Evolutionary conservation across 2,329 filamentous ascomycete genomes (phyloP).

Genomic region (Thelonectria olida): DNA sequence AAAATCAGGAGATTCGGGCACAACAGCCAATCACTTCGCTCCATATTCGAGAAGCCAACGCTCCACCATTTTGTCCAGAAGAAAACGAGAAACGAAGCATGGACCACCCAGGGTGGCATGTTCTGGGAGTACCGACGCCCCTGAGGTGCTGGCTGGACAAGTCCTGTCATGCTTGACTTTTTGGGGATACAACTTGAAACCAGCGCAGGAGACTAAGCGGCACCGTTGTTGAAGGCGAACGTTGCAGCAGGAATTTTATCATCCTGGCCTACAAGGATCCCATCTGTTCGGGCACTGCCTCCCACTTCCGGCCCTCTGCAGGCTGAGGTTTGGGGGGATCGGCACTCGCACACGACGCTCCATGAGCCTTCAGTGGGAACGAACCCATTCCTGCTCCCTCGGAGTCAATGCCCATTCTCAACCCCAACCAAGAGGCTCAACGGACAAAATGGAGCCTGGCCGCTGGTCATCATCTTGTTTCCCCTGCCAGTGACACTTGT

Average conservation of each 20-base stretch:
- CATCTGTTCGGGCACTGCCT: slow-evolving; percentile 21
- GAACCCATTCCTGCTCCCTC: neutral
- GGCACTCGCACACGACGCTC: neutral
- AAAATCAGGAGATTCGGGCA: slow-evolving; percentile 12
- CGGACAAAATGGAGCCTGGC: neutral
- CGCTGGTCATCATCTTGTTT: neutral
- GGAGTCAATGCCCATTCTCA: neutral
- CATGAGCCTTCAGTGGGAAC: neutral
- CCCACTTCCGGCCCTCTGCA: slow-evolving; percentile 15
- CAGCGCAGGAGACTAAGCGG: slow-evolving; percentile 10
- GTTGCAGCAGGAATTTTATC: slow-evolving; percentile 24
- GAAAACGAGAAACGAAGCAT: neutral
- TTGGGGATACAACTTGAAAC: slow-evolving; percentile 28
- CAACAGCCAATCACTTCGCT: neutral
- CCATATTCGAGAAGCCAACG: neutral
- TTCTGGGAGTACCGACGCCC: slow-evolving; percentile 4
- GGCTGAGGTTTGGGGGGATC: slow-evolving; percentile 7
- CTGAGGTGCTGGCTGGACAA: slow-evolving; percentile 10
- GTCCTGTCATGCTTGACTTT: neutral
- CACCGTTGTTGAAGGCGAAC: slow-evolving; percentile 13
- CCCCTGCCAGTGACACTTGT: neutral
- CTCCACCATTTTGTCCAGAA: slow-evolving; percentile 5
- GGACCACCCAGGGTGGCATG: slow-evolving; percentile 5
- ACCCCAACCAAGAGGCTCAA: neutral
- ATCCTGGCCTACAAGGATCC: slow-evolving; percentile 21